phyloP scores from a whole-genome alignment of 352 stramenopile species.

The Globisporangium perplexum region DNA sequence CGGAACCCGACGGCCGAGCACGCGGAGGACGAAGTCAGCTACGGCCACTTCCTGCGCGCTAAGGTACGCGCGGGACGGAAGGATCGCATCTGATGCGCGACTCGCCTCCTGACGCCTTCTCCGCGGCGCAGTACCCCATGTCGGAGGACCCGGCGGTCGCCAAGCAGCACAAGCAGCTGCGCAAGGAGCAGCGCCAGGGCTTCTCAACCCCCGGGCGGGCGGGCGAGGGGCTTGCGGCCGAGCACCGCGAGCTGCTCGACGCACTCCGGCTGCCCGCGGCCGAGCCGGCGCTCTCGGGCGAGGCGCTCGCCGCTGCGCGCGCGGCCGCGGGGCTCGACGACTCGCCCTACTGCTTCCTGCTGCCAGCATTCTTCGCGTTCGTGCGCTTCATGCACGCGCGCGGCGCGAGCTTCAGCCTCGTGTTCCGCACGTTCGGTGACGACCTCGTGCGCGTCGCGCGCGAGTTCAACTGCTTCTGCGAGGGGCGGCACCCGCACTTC shows the following conservation, averaged over 20 bases:
- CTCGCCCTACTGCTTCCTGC: conserved; percentile 51
- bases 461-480: conserved; percentile 79
- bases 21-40: conserved; percentile 30
- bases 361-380: conserved; percentile 61
- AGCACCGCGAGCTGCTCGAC: conserved; percentile 42
- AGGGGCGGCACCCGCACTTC: conserved; percentile 58
- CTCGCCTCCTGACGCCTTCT: too few species aligned
- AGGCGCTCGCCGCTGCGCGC: neutral
- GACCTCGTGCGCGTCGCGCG: conserved; percentile 59
- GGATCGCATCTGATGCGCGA: too few species aligned
- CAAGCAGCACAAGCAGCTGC: conserved; percentile 58
- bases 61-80: conserved; percentile 23
- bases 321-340: conserved; percentile 30
- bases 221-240: conserved; percentile 33
- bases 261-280: conserved; percentile 35
- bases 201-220: conserved; percentile 50
- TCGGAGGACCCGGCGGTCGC: conserved; percentile 31
- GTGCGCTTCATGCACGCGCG: conserved; percentile 43
- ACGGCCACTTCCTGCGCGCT: conserved; percentile 51
- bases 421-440: conserved; percentile 75
- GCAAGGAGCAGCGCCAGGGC: conserved; percentile 53
- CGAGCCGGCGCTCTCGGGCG: neutral
- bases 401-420: conserved; percentile 53
- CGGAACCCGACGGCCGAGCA: neutral
- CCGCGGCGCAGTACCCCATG: conserved; percentile 37